Conservation (phyloP, 2,329 filamentous ascomycete genomes). For the Albifimbria verrucaria region DNA sequence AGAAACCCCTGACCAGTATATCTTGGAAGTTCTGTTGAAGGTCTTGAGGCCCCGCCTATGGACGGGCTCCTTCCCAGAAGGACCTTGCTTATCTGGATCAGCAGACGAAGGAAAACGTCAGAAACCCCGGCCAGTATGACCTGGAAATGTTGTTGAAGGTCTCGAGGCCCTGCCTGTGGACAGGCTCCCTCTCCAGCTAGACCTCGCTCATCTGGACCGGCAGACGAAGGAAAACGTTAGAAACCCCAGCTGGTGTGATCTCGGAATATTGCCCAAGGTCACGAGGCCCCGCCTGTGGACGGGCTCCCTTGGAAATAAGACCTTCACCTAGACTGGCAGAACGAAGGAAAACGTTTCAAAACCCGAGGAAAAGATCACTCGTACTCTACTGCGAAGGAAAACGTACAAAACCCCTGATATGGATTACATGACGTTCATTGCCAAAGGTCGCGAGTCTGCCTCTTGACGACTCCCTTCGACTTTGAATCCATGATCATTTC, state of each 20-base stretch:
- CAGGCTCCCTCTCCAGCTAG: no score
- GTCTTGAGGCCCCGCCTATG: no score
- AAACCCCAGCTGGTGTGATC: neutral
- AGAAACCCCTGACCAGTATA: no score
- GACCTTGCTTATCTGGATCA: no score
- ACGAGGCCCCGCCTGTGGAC: neutral
- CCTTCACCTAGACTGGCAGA: neutral
- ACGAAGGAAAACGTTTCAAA: conserved; percentile 4
- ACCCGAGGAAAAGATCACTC: conserved; percentile 7
- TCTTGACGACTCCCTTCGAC: conserved; percentile 7
- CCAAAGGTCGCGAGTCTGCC: conserved; percentile 4
- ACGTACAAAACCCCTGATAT: conserved; percentile 4
- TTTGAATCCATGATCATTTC: neutral
- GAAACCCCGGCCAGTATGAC: no score
- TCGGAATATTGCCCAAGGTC: neutral
- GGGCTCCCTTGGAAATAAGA: neutral
- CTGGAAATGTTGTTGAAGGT: no score
- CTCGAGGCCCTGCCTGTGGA: no score
- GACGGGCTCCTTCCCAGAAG: no score
- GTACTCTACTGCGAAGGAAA: conserved; percentile 7
- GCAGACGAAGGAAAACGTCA: no score
- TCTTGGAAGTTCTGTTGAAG: no score
- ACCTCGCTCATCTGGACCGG: no score
- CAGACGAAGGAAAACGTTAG: neutral
- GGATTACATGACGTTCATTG: neutral